These are phyloP conservation scores for Psilocybe subaeruginosa DNA, from an alignment of 768 basidiomycete genomes.

Conservation along the genomic window DNA sequence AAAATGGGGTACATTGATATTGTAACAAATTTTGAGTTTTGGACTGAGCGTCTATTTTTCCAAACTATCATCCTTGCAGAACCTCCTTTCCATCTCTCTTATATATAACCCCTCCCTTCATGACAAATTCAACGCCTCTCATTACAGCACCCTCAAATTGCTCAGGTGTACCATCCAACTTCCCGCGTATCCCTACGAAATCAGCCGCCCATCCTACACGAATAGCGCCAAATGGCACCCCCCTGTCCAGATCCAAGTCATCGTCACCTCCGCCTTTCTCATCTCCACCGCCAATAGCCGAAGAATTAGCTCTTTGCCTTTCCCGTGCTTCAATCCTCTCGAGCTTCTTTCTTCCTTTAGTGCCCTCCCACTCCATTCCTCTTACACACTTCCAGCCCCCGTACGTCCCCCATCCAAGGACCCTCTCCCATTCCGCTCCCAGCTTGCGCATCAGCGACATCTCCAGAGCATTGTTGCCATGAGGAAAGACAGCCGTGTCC, in stretches of 20 bases:
- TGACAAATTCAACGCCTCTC: slow-evolving; percentile 50
- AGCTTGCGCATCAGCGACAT: slow-evolving; percentile 61
- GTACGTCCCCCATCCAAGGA: slow-evolving; percentile 62
- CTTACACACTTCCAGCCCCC: slow-evolving; percentile 62
- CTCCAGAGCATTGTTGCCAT: slow-evolving; percentile 64
- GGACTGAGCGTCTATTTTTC: neutral
- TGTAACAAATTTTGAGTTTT: neutral
- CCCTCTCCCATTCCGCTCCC: slow-evolving; percentile 53
- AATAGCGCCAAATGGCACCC: slow-evolving; percentile 58
- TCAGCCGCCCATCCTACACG: slow-evolving; percentile 59
- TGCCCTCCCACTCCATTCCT: slow-evolving; percentile 47
- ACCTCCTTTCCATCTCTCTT: slow-evolving; percentile 21
- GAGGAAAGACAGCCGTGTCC: slow-evolving; percentile 66
- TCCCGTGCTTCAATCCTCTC: neutral
- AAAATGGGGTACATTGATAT: too few relatives aligned
- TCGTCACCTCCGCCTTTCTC: slow-evolving; percentile 13
- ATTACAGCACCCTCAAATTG: slow-evolving; percentile 49
- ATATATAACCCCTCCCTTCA: slow-evolving; percentile 53
- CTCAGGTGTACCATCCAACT: slow-evolving; percentile 35
- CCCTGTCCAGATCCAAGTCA: slow-evolving; percentile 44
- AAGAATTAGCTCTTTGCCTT: neutral
- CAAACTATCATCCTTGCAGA: neutral
- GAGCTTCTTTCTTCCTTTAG: slow-evolving; percentile 20
- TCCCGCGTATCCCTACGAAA: slow-evolving; percentile 40
- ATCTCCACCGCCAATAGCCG: neutral